Evolutionary conservation across 768 basidiomycete genomes (phyloP).

Genomic region (Russula abietina): DNA sequence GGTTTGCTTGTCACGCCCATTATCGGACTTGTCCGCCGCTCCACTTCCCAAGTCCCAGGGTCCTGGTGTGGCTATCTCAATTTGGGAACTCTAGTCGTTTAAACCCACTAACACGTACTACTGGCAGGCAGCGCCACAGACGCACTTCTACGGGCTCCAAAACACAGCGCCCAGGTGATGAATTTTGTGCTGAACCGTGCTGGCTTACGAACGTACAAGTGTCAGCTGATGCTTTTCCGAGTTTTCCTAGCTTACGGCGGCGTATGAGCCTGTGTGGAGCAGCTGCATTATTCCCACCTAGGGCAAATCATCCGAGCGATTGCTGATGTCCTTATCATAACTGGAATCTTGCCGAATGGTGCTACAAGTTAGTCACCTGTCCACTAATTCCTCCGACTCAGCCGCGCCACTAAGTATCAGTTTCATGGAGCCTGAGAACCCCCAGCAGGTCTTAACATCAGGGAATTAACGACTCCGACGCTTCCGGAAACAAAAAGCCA

Average conservation of each 20-base stretch:
- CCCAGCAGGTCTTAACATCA: not conserved
- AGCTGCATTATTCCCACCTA: not conserved
- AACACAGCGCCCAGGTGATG: conserved; percentile 4
- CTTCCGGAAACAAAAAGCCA: not conserved
- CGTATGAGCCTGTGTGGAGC: conserved; percentile 9
- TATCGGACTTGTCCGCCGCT: conserved; percentile 4
- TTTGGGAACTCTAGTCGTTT: conserved; percentile 16
- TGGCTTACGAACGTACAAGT: not conserved
- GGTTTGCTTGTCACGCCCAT: not conserved
- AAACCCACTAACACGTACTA: not conserved
- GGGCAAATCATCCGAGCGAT: not conserved
- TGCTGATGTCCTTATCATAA: not conserved
- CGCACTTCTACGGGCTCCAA: conserved; percentile 13
- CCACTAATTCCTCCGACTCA: not conserved
- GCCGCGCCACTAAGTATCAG: not conserved
- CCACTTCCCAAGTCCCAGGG: not conserved
- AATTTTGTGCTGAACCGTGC: not conserved
- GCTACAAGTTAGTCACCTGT: not conserved
- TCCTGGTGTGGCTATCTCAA: not conserved
- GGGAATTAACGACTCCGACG: not conserved
- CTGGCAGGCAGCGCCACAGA: not conserved
- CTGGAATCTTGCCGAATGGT: not conserved
- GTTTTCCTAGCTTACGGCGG: not conserved
- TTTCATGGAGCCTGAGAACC: conserved; percentile 5
- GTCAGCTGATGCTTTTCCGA: conserved; percentile 12